Percentiles rank a stretch among this genome's conserved stretches.
Conservation (phyloP, 768 basidiomycete species). For the Infundibulicybe gibba region DNA sequence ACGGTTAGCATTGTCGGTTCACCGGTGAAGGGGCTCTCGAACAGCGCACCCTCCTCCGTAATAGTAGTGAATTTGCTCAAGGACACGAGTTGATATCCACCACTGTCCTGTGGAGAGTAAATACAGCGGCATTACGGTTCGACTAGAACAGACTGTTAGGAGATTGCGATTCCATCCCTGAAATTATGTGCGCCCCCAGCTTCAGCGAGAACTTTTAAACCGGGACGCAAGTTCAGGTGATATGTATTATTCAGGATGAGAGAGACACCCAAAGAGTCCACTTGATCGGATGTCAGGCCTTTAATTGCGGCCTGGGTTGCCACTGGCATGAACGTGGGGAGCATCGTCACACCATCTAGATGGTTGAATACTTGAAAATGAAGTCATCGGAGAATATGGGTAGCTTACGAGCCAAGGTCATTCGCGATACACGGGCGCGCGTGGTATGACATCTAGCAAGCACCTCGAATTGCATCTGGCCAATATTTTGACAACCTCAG, state of each 20-base stretch:
- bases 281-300: constrained; percentile 82
- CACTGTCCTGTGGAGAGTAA: constrained; percentile 60
- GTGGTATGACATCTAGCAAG: constrained; percentile 81
- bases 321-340: constrained; percentile 93
- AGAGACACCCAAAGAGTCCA: constrained; percentile 76
- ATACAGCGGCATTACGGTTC: constrained; percentile 2
- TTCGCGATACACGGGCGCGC: constrained; percentile 77
- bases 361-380: neutral
- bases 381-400: neutral
- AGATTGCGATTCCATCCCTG: constrained; percentile 88
- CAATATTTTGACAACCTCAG: neutral
- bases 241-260: constrained; percentile 90
- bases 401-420: constrained; percentile 79
- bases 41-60: constrained; percentile 86
- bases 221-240: constrained; percentile 85
- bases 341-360: constrained; percentile 74
- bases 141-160: constrained; percentile 55
- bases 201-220: constrained; percentile 65
- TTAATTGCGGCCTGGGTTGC: constrained; percentile 93
- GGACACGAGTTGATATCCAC: constrained; percentile 87
- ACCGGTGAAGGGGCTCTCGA: constrained; percentile 81
- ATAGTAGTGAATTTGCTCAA: constrained; percentile 81
- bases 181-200: constrained; percentile 87
- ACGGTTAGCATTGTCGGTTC: constrained; percentile 88
- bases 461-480: constrained; percentile 76